Conservation (phyloP, 495 filamentous ascomycete genomes). For the Aspergillus ellipticus region DNA sequence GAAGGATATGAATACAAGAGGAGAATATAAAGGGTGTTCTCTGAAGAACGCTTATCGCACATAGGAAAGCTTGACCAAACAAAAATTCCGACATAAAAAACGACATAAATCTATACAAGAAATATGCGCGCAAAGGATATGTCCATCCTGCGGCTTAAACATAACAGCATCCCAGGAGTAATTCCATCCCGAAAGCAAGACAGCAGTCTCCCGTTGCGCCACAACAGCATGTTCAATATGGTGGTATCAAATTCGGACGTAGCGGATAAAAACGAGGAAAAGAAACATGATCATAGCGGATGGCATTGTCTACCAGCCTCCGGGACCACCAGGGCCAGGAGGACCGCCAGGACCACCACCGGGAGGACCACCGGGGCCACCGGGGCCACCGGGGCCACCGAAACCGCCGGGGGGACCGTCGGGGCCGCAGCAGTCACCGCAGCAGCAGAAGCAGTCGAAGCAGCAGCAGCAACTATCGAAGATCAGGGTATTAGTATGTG, state of each 20-base stretch:
- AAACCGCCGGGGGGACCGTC: neutral
- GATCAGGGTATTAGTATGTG: neutral
- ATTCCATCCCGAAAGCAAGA: neutral
- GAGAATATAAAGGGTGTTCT: neutral
- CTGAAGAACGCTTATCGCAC: neutral
- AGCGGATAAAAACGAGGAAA: neutral
- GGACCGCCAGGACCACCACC: neutral
- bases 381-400: neutral
- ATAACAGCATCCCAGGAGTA: too few species aligned
- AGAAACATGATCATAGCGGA: neutral
- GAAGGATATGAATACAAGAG: neutral
- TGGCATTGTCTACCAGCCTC: neutral
- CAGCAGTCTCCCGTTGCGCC: neutral
- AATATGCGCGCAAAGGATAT: too few species aligned
- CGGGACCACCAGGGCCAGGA: neutral
- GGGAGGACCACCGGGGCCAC: neutral
- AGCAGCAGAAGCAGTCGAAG: slow-evolving; percentile 3
- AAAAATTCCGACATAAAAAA: neutral
- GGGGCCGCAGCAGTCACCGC: slow-evolving; percentile 3
- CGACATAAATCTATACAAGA: too few species aligned
- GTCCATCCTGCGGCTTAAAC: too few species aligned
- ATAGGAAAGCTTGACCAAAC: neutral
- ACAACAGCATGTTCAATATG: neutral
- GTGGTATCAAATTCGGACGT: neutral
- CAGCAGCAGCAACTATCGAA: slow-evolving; percentile 1